Conservation (phyloP, 306 rosid genomes). For the Carpinus viminea region DNA sequence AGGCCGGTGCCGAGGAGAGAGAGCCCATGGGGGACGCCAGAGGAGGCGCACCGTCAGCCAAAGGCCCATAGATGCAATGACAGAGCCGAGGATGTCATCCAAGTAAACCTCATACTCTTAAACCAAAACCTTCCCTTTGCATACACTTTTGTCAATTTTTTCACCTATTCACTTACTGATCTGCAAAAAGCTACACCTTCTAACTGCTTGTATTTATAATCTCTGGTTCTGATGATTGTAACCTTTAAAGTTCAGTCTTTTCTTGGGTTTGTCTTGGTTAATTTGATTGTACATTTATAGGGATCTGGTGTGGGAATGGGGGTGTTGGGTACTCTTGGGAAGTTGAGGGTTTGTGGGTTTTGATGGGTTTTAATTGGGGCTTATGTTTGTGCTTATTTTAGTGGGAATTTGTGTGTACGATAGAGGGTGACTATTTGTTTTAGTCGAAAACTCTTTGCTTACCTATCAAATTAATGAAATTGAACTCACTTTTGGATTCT, state of each 20-base stretch:
- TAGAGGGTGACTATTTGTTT: not conserved
- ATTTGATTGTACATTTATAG: not conserved
- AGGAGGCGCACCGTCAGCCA: constrained; percentile 75
- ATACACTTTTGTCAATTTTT: not conserved
- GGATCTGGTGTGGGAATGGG: not conserved
- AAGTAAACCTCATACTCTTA: constrained; percentile 38
- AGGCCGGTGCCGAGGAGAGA: constrained; percentile 92
- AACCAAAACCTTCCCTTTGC: not conserved
- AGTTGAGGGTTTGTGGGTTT: not conserved
- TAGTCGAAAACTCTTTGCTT: not conserved
- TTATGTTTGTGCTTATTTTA: constrained; percentile 6
- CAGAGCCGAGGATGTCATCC: constrained; percentile 83
- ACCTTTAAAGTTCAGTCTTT: not conserved
- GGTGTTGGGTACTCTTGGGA: not conserved
- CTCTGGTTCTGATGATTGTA: not conserved
- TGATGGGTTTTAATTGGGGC: not conserved
- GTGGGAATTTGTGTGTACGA: not conserved
- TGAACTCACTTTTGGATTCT: not conserved
- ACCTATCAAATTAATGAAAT: not conserved
- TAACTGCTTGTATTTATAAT: not conserved
- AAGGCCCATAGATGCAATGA: constrained; percentile 97
- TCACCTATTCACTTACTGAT: not conserved
- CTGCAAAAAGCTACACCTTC: not conserved
- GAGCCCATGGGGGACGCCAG: constrained; percentile 90
- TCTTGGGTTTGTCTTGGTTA: not conserved